These are phyloP conservation scores for Acacia pycnantha DNA, from an alignment of 331 rosid species.

Conservation along the genomic window DNA sequence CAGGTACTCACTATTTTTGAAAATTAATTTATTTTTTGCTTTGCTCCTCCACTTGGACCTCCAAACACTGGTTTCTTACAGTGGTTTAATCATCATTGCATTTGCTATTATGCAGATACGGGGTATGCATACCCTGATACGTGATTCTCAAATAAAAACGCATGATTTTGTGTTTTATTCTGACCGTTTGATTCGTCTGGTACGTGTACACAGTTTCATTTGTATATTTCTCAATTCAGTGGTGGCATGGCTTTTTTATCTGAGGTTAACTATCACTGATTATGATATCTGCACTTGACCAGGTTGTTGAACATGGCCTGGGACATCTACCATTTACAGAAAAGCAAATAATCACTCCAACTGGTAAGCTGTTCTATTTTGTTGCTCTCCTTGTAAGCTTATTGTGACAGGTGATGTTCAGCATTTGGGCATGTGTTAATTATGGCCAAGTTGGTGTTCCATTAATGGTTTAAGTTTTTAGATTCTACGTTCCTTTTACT, in stretches of 20 bases:
- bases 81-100: slow-evolving; percentile 8
- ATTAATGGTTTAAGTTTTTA: neutral
- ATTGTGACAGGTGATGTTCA: neutral
- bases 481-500: neutral
- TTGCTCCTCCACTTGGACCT: neutral
- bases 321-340: slow-evolving; percentile 98
- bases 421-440: neutral
- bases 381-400: neutral
- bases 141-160: slow-evolving; percentile 84
- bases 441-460: neutral
- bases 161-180: slow-evolving; percentile 97
- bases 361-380: slow-evolving; percentile 60
- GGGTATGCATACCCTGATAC: slow-evolving; percentile 98
- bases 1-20: slow-evolving; percentile 56
- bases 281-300: slow-evolving; percentile 35
- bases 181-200: slow-evolving; percentile 94
- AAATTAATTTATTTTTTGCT: neutral
- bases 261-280: slow-evolving; percentile 6
- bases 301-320: slow-evolving; percentile 99
- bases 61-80: slow-evolving; percentile 4
- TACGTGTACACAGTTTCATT: slow-evolving; percentile 36
- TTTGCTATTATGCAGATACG: slow-evolving; percentile 63
- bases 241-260: slow-evolving; percentile 19
- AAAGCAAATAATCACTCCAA: slow-evolving; percentile 92
- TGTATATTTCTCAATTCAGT: slow-evolving; percentile 21